These are phyloP conservation scores for Moesziomyces parantarcticus DNA, from an alignment of 1,284 basidiomycete genomes.

Conservation along the genomic window DNA sequence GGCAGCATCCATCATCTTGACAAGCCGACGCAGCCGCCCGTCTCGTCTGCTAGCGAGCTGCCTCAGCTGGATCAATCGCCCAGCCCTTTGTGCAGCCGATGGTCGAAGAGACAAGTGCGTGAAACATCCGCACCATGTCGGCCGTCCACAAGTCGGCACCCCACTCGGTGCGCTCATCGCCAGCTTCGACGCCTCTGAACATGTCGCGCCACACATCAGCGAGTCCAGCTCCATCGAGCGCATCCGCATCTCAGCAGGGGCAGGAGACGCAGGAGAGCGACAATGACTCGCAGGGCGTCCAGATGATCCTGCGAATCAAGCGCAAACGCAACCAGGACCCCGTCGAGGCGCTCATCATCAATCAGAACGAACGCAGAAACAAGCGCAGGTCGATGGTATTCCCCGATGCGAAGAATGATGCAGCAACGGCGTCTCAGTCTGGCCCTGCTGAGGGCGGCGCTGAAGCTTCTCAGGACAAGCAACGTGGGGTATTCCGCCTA, in stretches of 20 bases:
- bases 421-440: background rate
- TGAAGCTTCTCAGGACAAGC: conserved; percentile 4
- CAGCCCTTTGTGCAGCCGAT: background rate
- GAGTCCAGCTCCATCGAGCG: conserved; percentile 26
- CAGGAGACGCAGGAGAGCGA: conserved; percentile 12
- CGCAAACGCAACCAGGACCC: conserved; percentile 60
- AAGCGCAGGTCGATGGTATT: conserved; percentile 36
- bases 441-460: background rate
- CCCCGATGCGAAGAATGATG: conserved; percentile 2
- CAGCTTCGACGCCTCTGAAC: conserved; percentile 15
- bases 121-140: conserved; percentile 12
- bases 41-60: no score
- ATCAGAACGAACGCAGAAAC: conserved; percentile 35
- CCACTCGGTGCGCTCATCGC: conserved; percentile 12
- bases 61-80: no score
- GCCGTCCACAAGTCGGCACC: conserved; percentile 7
- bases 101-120: no score
- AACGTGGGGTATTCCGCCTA: conserved; percentile 57
- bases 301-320: conserved; percentile 62
- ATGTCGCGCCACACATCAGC: conserved; percentile 10
- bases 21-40: no score
- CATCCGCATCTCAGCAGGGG: conserved; percentile 17
- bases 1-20: no score
- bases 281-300: conserved; percentile 16
- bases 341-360: conserved; percentile 59